phyloP scores from a whole-genome alignment of 2,329 filamentous ascomycete genomes.

The Rhynchosporium graminicola region DNA sequence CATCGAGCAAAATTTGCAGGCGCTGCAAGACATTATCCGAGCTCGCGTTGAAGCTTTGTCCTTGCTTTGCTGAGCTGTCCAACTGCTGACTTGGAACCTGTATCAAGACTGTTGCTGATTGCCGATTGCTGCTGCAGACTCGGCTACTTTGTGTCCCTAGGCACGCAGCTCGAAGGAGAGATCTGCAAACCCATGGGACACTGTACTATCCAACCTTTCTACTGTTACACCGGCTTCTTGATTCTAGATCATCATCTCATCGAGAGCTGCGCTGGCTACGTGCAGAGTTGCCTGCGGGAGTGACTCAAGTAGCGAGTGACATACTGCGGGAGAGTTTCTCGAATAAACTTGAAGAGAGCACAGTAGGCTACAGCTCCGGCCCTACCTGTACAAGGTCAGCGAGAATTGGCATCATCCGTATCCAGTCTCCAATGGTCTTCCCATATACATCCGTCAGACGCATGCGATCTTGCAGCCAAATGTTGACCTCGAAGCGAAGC shows the following conservation, averaged over 20 bases:
- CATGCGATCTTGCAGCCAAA: not conserved
- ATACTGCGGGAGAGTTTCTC: not conserved
- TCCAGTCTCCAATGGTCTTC: not conserved
- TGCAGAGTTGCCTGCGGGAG: not conserved
- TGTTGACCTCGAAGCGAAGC: not conserved
- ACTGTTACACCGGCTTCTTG: not conserved
- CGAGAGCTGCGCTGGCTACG: not conserved
- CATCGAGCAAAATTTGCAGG: not conserved
- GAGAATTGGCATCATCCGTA: not conserved
- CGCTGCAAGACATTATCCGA: not conserved
- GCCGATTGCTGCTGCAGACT: not conserved
- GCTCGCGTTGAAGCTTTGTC: not conserved
- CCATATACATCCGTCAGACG: not conserved
- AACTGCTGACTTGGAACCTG: not conserved
- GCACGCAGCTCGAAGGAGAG: not conserved
- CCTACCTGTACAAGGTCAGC: not conserved
- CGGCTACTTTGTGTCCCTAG: not conserved
- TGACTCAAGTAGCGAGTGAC: not conserved
- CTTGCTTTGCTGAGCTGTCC: not conserved
- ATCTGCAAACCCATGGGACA: not conserved
- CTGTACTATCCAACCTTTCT: not conserved
- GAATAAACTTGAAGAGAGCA: not conserved
- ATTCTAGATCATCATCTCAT: not conserved
- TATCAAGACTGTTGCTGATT: not conserved
- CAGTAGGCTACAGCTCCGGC: not conserved